Conservation (phyloP, 345 rosid species). For the Eucalyptus erythrocorys region DNA sequence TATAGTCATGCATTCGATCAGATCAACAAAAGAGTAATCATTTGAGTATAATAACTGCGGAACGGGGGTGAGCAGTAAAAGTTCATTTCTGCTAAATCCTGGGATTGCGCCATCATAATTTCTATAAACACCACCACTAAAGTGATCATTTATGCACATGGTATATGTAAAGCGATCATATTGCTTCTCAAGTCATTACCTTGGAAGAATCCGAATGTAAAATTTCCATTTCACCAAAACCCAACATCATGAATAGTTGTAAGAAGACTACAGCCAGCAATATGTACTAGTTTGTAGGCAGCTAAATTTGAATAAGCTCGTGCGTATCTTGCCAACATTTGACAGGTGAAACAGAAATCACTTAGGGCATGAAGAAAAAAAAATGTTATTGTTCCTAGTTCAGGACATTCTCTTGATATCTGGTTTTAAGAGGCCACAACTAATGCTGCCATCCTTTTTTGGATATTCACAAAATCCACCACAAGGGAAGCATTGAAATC, state of each 20-base stretch:
- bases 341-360: no score
- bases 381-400: no score
- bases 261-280: neutral
- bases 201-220: neutral
- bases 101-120: neutral
- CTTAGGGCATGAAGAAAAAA: no score
- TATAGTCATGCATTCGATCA: neutral
- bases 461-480: no score
- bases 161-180: neutral
- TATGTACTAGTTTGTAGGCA: neutral
- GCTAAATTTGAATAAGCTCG: no score
- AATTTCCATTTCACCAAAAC: no score
- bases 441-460: no score
- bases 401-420: no score
- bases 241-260: neutral
- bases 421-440: no score
- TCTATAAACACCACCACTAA: neutral
- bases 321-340: no score
- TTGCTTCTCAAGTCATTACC: neutral
- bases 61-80: no score
- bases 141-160: neutral
- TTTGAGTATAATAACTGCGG: neutral
- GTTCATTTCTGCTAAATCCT: neutral
- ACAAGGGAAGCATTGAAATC: no score
- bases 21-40: neutral